Percentiles rank a stretch among this genome's conserved stretches.
Evolutionary conservation across 345 rosid genomes (phyloP).

Genomic region (Aethionema arabicum): DNA sequence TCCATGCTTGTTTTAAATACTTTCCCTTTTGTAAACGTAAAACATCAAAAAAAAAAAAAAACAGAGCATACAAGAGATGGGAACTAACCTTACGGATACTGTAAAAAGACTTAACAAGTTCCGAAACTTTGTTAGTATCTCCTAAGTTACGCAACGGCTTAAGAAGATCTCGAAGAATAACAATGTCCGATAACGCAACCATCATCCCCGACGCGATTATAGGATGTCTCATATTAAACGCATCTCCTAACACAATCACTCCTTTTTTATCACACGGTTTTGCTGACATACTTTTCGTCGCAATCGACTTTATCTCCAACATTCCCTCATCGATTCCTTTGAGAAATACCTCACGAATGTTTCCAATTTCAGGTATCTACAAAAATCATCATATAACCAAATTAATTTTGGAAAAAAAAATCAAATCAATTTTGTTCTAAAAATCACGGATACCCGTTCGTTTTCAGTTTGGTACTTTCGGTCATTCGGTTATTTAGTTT

Average conservation of each 20-base stretch:
- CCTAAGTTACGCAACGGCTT: conserved; percentile 19
- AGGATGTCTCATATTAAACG: conserved; percentile 38
- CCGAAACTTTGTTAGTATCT: conserved; percentile 17
- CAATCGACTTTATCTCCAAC: conserved; percentile 13
- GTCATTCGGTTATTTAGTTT: too few species aligned
- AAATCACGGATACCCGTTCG: too few species aligned
- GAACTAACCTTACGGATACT: conserved; percentile 29
- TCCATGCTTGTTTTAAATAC: too few species aligned
- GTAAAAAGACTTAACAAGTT: conserved; percentile 29
- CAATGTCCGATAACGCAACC: conserved; percentile 35
- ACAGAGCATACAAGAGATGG: too few species aligned
- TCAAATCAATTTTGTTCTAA: not conserved
- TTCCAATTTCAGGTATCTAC: conserved; percentile 32
- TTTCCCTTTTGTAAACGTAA: too few species aligned
- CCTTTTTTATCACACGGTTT: conserved; percentile 22
- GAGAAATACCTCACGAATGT: conserved; percentile 19
- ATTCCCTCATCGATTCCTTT: conserved; percentile 33
- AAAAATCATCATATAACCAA: not conserved
- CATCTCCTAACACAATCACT: conserved; percentile 35
- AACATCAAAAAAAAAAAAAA: too few species aligned
- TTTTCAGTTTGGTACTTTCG: too few species aligned
- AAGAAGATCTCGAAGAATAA: conserved; percentile 26
- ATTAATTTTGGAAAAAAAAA: too few species aligned
- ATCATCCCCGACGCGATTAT: conserved; percentile 33
- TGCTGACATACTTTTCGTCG: conserved; percentile 16